Evolutionary conservation across 1,284 basidiomycete species (phyloP), one percentile per base, ranked within the genome.

Genomic region (Cutaneotrichosporon arboriforme): DNA sequence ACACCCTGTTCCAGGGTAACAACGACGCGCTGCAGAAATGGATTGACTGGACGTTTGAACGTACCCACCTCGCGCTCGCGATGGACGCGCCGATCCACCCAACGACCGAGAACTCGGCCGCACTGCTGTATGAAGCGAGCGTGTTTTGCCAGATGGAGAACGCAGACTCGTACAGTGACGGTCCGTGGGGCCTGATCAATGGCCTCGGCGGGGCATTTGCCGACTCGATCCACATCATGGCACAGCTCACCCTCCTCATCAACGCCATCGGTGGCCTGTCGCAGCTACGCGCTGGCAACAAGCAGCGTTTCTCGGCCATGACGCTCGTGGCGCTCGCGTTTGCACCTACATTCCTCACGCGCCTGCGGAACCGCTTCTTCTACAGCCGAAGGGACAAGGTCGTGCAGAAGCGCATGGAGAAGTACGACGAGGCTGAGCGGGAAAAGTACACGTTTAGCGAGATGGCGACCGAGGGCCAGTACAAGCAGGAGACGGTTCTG

Each of bases 91-190:
- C 90, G 63, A 80, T 87, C 38, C 84, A 87, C 5, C 77, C 88
- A 46, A 78, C 84, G 43, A 84, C 87, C 64, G 84, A 86, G 34
- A 68, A 77, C 56, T 77, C 85, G 14, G 81, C 84, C 49, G 85
- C 87, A 61, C 80, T 90, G 34, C 77, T 90, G 15, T 83, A 86
- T 60, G 88, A 90, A 74, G 87, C 87, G 14, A 88, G 64, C 5
- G 55, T 63, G 18, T 67, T 71, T 51, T 52, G 60, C 14, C 63
- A 62, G n/a, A 58, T 61, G 47, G 59, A 66, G 45, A 39, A 43
- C 18, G 52, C 13, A 1, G 23, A 23, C 4, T 14, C 10, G 15
- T 54, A 54, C 52, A 33, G 23, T 23, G 47, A 48, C 20, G 52
- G 52, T 1, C 52, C 52, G 14, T 51, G 38, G 31, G 50, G 50